These are phyloP conservation scores for Phytopythium helicoides DNA, from an alignment of 352 stramenopile genomes.

Conservation along the genomic window DNA sequence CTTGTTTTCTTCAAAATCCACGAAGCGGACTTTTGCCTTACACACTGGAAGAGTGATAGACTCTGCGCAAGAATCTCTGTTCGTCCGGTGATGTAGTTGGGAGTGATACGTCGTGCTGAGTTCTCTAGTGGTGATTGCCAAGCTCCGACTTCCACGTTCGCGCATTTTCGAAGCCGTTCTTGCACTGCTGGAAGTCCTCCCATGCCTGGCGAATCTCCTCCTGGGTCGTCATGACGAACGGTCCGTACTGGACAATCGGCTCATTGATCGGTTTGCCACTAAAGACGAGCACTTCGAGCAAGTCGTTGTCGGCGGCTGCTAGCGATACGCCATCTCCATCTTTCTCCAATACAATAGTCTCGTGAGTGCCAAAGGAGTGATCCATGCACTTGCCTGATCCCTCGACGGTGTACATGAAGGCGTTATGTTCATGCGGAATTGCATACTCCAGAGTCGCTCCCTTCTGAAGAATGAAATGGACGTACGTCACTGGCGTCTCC, in stretches of 20 bases:
- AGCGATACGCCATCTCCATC: conserved; percentile 48
- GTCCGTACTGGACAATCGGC: conserved; percentile 54
- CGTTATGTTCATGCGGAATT: conserved; percentile 33
- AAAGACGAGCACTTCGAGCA: conserved; percentile 52
- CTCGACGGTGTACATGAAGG: conserved; percentile 33
- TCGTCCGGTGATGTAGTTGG: no score
- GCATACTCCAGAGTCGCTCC: conserved; percentile 33
- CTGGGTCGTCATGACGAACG: conserved; percentile 69
- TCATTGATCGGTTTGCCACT: conserved; percentile 52
- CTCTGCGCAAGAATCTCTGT: no score
- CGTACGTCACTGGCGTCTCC: conserved; percentile 39
- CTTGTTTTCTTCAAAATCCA: no score
- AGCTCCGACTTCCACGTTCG: conserved; percentile 46
- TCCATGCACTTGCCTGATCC: conserved; percentile 22
- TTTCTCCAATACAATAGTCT: conserved; percentile 47
- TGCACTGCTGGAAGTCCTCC: conserved; percentile 37
- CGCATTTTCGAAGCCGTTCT: conserved; percentile 71
- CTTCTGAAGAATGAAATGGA: conserved; percentile 40
- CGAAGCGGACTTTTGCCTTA: no score
- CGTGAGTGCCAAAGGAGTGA: conserved; percentile 26
- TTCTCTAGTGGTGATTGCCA: conserved; percentile 22
- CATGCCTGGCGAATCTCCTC: conserved; percentile 50
- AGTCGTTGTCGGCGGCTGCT: conserved; percentile 16
- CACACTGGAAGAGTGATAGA: no score
- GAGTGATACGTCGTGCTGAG: no score